These are phyloP conservation scores for Calocybe indica DNA, from an alignment of 768 basidiomycete genomes.

Conservation along the genomic window DNA sequence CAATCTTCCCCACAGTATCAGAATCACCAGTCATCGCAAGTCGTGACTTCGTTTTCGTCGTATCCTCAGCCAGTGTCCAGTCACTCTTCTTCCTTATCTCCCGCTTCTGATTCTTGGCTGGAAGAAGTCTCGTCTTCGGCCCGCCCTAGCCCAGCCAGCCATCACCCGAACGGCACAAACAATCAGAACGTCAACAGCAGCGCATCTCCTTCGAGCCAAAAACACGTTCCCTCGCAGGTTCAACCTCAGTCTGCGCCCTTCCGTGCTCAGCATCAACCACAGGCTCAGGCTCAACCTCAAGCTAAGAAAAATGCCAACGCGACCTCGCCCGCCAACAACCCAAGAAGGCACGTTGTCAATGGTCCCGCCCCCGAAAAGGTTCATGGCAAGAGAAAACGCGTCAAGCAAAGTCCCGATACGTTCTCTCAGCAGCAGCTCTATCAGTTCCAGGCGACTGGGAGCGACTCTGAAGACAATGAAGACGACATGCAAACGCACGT, in stretches of 20 bases:
- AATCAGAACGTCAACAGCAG: too few relatives aligned
- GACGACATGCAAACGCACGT: conserved; percentile 22
- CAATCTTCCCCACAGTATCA: too few relatives aligned
- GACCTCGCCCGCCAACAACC: conserved; percentile 2
- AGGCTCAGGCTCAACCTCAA: conserved; percentile 2
- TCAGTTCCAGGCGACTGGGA: conserved; percentile 18
- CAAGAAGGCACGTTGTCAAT: not conserved
- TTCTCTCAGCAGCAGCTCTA: conserved; percentile 6
- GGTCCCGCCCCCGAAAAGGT: conserved; percentile 4
- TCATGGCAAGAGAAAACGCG: conserved; percentile 17
- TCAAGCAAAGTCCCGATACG: conserved; percentile 12
- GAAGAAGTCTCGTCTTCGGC: too few relatives aligned
- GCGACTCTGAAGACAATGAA: conserved; percentile 35
- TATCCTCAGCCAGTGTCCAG: too few relatives aligned
- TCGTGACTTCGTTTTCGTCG: too few relatives aligned
- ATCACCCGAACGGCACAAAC: too few relatives aligned
- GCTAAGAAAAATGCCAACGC: not conserved
- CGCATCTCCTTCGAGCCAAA: too few relatives aligned
- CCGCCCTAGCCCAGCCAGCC: too few relatives aligned
- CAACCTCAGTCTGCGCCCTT: not conserved
- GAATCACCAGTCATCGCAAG: too few relatives aligned
- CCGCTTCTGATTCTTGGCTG: too few relatives aligned
- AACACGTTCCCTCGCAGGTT: too few relatives aligned
- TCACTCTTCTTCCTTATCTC: too few relatives aligned
- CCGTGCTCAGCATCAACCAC: not conserved